These are phyloP conservation scores for Saposhnikovia divaricata DNA, from an alignment of 129 eudicot species.

Conservation along the genomic window DNA sequence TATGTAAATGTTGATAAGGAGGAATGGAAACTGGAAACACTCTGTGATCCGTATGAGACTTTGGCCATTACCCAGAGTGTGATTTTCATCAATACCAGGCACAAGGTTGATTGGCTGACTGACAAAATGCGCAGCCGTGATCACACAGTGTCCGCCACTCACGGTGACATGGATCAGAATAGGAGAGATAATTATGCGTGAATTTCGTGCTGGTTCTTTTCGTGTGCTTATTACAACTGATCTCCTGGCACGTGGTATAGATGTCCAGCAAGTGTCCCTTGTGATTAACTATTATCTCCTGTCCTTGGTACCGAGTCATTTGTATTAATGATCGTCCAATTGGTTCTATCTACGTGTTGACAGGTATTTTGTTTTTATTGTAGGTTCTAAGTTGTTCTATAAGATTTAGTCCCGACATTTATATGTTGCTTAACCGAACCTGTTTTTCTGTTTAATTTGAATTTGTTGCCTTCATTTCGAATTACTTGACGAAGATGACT, in stretches of 20 bases:
- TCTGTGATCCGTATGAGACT: slow-evolving; percentile 3
- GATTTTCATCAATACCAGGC: slow-evolving; percentile 5
- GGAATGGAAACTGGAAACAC: slow-evolving; percentile 11
- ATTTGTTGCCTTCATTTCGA: neutral
- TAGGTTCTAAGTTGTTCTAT: neutral
- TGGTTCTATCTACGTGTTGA: slow-evolving; percentile 15
- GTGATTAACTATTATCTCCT: slow-evolving; percentile 29
- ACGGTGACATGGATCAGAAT: slow-evolving; percentile 37
- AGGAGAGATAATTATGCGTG: slow-evolving; percentile 36
- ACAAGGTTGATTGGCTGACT: slow-evolving; percentile 22
- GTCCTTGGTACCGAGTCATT: slow-evolving; percentile 23
- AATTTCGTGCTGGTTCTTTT: slow-evolving; percentile 31
- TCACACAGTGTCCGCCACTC: slow-evolving; percentile 32
- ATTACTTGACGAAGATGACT: neutral
- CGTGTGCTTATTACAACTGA: slow-evolving; percentile 37
- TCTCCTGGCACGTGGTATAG: slow-evolving; percentile 38
- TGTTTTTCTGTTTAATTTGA: too few species aligned
- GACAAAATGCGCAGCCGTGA: slow-evolving; percentile 30
- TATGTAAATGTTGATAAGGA: slow-evolving; percentile 10
- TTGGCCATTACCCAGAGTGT: slow-evolving; percentile 7
- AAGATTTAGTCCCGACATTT: neutral
- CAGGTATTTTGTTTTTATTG: neutral
- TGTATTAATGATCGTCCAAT: slow-evolving; percentile 13
- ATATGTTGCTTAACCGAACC: neutral
- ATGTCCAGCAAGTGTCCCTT: slow-evolving; percentile 37